These are phyloP conservation scores for Colletotrichum lentis DNA, from an alignment of 2,329 filamentous ascomycete genomes.

Conservation along the genomic window DNA sequence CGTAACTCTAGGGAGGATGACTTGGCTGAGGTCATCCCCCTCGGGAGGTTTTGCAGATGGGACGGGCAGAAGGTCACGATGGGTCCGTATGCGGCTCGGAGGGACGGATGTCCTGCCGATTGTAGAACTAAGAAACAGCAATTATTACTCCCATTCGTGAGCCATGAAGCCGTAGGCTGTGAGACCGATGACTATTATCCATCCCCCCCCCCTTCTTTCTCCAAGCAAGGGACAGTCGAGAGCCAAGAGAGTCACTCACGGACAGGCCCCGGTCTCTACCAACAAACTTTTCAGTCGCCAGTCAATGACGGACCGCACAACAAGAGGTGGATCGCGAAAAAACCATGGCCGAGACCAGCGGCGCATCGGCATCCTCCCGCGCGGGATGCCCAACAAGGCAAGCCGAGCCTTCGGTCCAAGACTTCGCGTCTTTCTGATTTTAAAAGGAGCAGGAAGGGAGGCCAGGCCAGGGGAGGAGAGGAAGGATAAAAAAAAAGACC, in stretches of 20 bases:
- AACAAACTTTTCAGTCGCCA: background rate
- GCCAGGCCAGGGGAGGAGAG: background rate
- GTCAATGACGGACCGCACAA: background rate
- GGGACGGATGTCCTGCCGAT: background rate
- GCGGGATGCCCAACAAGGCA: conserved; percentile 31
- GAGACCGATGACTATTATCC: background rate
- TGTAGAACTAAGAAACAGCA: too few species aligned
- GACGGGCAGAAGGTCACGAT: background rate
- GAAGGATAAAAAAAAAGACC: conserved; percentile 5
- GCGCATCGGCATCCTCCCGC: conserved; percentile 26
- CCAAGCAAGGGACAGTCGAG: background rate
- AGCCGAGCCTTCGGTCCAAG: conserved; percentile 27
- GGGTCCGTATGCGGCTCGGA: conserved; percentile 13
- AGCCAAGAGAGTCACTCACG: too few species aligned
- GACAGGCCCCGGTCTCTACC: too few species aligned
- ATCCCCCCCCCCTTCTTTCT: background rate
- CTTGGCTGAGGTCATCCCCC: conserved; percentile 36
- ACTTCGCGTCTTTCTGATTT: background rate
- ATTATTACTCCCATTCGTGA: too few species aligned
- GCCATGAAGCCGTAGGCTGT: background rate
- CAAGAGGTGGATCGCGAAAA: conserved; percentile 10
- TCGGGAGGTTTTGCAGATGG: background rate
- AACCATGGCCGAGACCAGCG: conserved; percentile 29
- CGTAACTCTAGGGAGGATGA: conserved; percentile 9
- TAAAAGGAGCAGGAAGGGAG: too few species aligned